Evolutionary conservation across 495 filamentous ascomycete genomes (phyloP).

Genomic region (Chaetomium tenue): DNA sequence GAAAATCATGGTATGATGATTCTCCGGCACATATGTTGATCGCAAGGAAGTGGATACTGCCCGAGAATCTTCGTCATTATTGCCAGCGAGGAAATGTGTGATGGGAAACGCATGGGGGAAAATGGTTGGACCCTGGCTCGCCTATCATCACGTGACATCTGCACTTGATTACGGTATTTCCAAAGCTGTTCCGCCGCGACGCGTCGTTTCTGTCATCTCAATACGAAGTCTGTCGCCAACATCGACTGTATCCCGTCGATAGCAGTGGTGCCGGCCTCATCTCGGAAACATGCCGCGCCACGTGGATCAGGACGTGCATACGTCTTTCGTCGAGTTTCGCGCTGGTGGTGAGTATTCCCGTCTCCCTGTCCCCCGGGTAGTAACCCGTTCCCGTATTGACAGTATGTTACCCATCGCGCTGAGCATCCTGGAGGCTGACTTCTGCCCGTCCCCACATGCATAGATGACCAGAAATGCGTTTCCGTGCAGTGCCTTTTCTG

Average conservation of each 20-base stretch:
- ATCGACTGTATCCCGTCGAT: neutral
- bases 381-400: conserved; percentile 11
- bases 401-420: conserved; percentile 7
- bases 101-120: no score
- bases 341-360: conserved; percentile 23
- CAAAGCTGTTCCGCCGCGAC: neutral
- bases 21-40: no score
- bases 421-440: conserved; percentile 16
- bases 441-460: neutral
- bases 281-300: conserved; percentile 27
- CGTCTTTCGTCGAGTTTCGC: conserved; percentile 32
- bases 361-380: neutral
- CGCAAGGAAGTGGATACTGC: no score
- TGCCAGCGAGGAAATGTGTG: no score
- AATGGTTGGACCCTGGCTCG: no score
- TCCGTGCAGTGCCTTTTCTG: conserved; percentile 35
- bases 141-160: no score
- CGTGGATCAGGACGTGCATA: conserved; percentile 32
- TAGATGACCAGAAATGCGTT: conserved; percentile 25
- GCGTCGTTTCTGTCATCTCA: neutral
- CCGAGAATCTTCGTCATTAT: no score
- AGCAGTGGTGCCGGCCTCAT: neutral
- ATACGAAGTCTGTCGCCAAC: neutral
- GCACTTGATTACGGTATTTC: neutral
- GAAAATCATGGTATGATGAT: no score